Evolutionary conservation across 1,284 basidiomycete species (phyloP).

Genomic region (Tilletia caries): DNA sequence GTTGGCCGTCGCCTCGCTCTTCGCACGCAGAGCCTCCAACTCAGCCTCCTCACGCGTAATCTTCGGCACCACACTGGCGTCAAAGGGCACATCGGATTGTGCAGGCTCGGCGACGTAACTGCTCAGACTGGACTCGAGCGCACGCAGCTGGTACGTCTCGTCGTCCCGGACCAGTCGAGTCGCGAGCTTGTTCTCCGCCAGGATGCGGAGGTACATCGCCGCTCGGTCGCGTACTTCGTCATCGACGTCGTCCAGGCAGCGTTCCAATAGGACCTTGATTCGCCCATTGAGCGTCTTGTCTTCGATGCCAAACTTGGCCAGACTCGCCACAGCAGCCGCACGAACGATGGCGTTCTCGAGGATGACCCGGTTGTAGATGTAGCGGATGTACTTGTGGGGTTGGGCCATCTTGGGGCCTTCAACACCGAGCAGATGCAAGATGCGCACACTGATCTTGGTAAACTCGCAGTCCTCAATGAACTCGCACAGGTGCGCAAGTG

Average conservation of each 20-base stretch:
- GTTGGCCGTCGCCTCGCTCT: constrained; percentile 42
- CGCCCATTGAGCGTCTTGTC: constrained; percentile 78
- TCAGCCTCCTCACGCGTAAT: constrained; percentile 42
- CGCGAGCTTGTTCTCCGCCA: constrained; percentile 75
- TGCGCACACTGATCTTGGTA: constrained; percentile 95
- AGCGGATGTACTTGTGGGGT: constrained; percentile 97
- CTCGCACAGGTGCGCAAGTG: constrained; percentile 96
- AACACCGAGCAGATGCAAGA: constrained; percentile 87
- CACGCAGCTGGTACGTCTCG: constrained; percentile 61
- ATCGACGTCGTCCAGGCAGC: constrained; percentile 96
- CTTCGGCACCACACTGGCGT: constrained; percentile 40
- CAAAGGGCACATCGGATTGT: constrained; percentile 35
- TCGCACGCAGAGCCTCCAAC: constrained; percentile 44
- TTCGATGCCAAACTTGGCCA: constrained; percentile 91
- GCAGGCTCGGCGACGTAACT: constrained; percentile 41
- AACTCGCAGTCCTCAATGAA: constrained; percentile 99
- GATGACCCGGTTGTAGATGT: constrained; percentile 99
- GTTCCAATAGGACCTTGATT: constrained; percentile 66
- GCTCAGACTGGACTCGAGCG: constrained; percentile 42
- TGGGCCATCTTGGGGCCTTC: constrained; percentile 93
- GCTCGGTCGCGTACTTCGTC: constrained; percentile 98
- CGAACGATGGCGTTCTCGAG: constrained; percentile 97
- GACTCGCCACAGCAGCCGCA: constrained; percentile 87
- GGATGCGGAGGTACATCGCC: constrained; percentile 74
- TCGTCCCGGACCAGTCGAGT: constrained; percentile 79